Evolutionary conservation across 495 filamentous ascomycete species (phyloP).

Genomic region (Neurospora sp.): DNA sequence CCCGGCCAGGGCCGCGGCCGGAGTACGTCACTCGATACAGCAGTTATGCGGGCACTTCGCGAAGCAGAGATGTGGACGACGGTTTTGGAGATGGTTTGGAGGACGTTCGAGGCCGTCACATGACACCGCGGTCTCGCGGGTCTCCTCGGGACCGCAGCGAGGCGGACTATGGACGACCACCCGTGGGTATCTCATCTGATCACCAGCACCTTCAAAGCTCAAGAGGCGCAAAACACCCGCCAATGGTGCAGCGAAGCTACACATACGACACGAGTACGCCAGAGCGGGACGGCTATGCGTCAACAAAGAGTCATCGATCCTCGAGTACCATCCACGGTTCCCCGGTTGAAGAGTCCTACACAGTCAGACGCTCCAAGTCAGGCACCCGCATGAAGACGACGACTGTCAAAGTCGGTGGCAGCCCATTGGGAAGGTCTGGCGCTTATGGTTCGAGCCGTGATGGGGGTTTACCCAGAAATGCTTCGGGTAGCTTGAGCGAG

Average conservation of each 20-base stretch:
- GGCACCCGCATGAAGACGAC: slow-evolving; percentile 21
- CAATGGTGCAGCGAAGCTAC: slow-evolving; percentile 21
- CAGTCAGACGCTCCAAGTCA: slow-evolving; percentile 18
- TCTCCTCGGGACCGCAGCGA: slow-evolving; percentile 27
- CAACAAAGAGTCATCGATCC: slow-evolving; percentile 27
- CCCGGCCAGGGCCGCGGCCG: slow-evolving; percentile 17
- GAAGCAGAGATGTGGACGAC: slow-evolving; percentile 34
- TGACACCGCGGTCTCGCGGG: slow-evolving; percentile 19
- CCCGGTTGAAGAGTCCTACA: slow-evolving; percentile 13
- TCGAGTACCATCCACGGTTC: slow-evolving; percentile 20
- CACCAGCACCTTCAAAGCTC: slow-evolving; percentile 6
- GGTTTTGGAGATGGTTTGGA: slow-evolving; percentile 21
- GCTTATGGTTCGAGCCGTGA: not conserved
- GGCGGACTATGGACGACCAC: slow-evolving; percentile 20
- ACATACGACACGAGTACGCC: slow-evolving; percentile 17
- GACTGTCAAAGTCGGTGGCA: slow-evolving; percentile 17
- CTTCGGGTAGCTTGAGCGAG: not conserved
- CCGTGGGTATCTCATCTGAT: slow-evolving; percentile 6
- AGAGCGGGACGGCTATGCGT: slow-evolving; percentile 29
- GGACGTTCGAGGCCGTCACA: slow-evolving; percentile 24
- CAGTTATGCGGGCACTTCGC: slow-evolving; percentile 15
- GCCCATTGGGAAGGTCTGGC: not conserved
- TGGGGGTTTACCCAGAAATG: not conserved
- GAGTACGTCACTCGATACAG: slow-evolving; percentile 31
- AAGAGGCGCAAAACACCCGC: slow-evolving; percentile 15